phyloP scores from a whole-genome alignment of 352 stramenopile genomes.

The Pilasporangium apinafurcum region DNA sequence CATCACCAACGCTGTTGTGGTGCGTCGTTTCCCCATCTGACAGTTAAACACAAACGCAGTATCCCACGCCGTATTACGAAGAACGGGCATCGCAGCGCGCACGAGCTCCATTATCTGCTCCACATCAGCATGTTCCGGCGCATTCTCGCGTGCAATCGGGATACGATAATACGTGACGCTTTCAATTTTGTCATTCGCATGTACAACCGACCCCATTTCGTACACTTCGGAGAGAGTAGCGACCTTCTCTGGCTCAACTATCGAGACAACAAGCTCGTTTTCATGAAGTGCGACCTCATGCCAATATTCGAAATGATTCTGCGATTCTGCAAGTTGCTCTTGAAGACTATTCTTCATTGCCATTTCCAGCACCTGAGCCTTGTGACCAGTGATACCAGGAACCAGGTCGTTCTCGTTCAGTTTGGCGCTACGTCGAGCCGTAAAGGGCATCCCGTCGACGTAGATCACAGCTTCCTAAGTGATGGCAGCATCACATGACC shows the following conservation, averaged over 20 bases:
- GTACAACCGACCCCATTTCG: conserved; percentile 26
- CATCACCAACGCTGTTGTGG: conserved; percentile 73
- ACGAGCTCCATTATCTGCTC: conserved; percentile 65
- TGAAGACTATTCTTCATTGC: conserved; percentile 77
- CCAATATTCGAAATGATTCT: conserved; percentile 77
- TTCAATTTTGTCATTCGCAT: conserved; percentile 26
- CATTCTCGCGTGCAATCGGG: conserved; percentile 79
- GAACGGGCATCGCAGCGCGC: conserved; percentile 12
- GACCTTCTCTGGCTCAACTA: conserved; percentile 36
- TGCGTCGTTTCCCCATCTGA: conserved; percentile 82
- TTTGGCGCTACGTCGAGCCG: conserved; percentile 59
- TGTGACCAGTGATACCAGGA: conserved; percentile 74
- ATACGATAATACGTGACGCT: conserved; percentile 62
- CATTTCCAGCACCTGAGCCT: conserved; percentile 72
- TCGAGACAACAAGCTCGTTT: conserved; percentile 45
- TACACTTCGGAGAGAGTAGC: conserved; percentile 69
- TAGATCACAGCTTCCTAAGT: conserved; percentile 83
- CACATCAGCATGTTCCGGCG: conserved; percentile 66
- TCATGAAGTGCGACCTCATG: conserved; percentile 56
- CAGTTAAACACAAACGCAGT: conserved; percentile 88
- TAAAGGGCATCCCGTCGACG: conserved; percentile 68
- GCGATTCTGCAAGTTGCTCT: conserved; percentile 39
- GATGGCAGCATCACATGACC: neutral
- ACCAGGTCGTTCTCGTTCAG: conserved; percentile 84
- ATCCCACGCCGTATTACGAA: conserved; percentile 11